Evolutionary conservation across 2,329 filamentous ascomycete genomes (phyloP).

Genomic region (Zarea fungicola): DNA sequence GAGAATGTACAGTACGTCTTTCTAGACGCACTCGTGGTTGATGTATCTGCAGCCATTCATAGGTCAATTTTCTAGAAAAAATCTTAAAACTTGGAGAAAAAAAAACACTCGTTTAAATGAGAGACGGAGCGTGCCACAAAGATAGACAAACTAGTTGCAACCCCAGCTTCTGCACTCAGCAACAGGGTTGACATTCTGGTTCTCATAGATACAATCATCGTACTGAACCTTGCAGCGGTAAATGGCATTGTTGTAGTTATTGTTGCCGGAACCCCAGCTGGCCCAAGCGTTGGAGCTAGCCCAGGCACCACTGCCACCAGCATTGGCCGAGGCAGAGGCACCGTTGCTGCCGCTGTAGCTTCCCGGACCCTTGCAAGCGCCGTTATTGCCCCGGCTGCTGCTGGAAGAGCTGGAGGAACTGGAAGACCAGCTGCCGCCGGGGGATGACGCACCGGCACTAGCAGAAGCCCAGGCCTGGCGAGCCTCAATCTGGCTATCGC

Average conservation of each 20-base stretch:
- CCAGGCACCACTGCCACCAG: conserved; percentile 7
- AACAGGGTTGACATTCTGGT: conserved; percentile 31
- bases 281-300: conserved; percentile 9
- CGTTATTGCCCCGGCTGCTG: not conserved
- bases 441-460: not conserved
- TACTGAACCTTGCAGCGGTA: conserved; percentile 46
- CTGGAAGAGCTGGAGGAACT: conserved; percentile 2
- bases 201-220: conserved; percentile 40
- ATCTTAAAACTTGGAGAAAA: not conserved
- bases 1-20: not conserved
- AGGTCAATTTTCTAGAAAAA: not conserved
- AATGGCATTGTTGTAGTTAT: conserved; percentile 26
- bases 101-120: not conserved
- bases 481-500: conserved; percentile 1
- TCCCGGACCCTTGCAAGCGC: conserved; percentile 10
- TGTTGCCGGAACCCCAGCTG: conserved; percentile 26
- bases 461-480: not conserved
- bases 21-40: not conserved
- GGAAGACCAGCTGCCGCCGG: conserved; percentile 11
- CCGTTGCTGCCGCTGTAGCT: conserved; percentile 8
- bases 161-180: conserved; percentile 37
- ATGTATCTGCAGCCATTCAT: not conserved
- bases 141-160: conserved; percentile 9
- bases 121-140: conserved; percentile 10
- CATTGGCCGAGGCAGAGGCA: conserved; percentile 7